Conservation (phyloP, 139 green algal species). For the Penium margaritaceum region DNA sequence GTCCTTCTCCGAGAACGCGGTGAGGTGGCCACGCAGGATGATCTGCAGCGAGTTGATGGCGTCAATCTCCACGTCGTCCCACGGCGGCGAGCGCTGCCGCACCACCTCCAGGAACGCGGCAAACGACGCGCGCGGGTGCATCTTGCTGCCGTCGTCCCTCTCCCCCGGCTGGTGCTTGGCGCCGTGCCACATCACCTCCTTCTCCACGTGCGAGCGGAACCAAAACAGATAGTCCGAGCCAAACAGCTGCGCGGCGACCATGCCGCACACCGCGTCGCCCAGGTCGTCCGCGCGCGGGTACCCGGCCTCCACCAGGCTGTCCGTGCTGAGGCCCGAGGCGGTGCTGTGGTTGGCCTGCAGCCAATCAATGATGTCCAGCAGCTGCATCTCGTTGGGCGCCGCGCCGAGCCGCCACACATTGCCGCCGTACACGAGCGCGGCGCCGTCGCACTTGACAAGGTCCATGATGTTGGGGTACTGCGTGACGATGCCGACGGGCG, state of each 20-base stretch:
- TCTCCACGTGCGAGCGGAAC: conserved; percentile 32
- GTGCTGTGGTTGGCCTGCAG: conserved; percentile 6
- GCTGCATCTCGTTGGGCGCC: conserved; percentile 15
- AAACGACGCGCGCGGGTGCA: conserved; percentile 14
- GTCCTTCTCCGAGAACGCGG: conserved; percentile 26
- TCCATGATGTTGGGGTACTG: conserved; percentile 40
- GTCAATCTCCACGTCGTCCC: conserved; percentile 43
- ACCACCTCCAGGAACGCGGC: conserved; percentile 40
- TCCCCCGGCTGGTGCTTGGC: conserved; percentile 1
- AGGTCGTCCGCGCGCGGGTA: conserved; percentile 27
- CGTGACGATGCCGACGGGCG: conserved; percentile 38
- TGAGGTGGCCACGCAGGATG: conserved; percentile 27
- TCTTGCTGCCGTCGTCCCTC: conserved; percentile 1
- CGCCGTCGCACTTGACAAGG: conserved; percentile 38
- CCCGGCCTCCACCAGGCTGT: conserved; percentile 29
- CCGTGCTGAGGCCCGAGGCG: conserved; percentile 31
- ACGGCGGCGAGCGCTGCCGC: conserved; percentile 9
- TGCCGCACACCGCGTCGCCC: conserved; percentile 28
- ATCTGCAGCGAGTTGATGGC: conserved; percentile 42
- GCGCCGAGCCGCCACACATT: conserved; percentile 27
- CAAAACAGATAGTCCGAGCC: conserved; percentile 29
- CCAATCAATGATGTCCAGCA: conserved; percentile 29
- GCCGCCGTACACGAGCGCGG: conserved; percentile 24
- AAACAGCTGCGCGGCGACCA: conserved; percentile 19
- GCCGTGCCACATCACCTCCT: conserved; percentile 34